A percentile compares a stretch with the other conserved stretches of the same genome.
These are phyloP conservation scores for Hordeum marinum DNA, from an alignment of 176 grass and related monocot genomes.

Conservation along the genomic window DNA sequence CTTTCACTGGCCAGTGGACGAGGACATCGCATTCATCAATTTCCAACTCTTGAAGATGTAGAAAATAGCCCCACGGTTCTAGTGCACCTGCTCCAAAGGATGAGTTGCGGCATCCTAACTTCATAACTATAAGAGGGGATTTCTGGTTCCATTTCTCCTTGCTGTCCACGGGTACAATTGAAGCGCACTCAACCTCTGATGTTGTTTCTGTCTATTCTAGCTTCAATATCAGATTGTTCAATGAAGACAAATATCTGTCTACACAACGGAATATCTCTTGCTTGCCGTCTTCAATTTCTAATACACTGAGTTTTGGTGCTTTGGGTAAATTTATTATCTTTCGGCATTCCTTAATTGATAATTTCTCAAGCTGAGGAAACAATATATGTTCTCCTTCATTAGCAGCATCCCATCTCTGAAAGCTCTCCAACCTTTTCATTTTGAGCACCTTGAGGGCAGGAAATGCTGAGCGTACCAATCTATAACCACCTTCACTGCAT, in stretches of 20 bases:
- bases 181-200: not conserved
- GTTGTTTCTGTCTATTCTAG: not conserved
- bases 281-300: fast-evolving
- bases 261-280: not conserved
- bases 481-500: not conserved
- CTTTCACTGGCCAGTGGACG: not conserved
- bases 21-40: not conserved
- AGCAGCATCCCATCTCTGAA: not conserved
- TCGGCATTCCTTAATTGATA: fast-evolving
- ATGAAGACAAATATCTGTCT: not conserved
- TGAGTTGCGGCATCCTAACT: not conserved
- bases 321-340: not conserved
- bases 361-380: not conserved
- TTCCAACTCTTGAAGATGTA: not conserved
- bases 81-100: not conserved
- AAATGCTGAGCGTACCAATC: not conserved
- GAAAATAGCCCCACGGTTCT: not conserved
- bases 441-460: not conserved
- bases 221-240: not conserved
- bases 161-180: not conserved
- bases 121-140: not conserved
- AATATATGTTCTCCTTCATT: not conserved
- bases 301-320: not conserved
- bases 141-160: not conserved
- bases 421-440: not conserved